Base-by-base conservation (phyloP, 495 filamentous ascomycete species). In the Aspergillus mulundensis region DNA sequence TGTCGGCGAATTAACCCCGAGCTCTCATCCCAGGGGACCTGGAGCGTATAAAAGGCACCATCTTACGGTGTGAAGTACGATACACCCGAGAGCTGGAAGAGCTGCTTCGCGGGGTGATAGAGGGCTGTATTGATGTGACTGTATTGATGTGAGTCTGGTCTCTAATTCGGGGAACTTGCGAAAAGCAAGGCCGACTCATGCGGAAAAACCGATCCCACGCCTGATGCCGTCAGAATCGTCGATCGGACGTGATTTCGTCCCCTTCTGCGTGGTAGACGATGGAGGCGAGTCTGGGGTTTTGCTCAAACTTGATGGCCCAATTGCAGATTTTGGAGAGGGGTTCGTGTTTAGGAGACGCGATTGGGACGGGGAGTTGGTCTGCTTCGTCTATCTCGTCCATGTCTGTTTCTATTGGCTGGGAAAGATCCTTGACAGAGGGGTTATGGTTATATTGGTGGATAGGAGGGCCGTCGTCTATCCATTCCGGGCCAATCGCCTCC, bases 11-110 rank as follows among this genome's bases (percentile, higher is more conserved):
- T 12, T 18, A 54, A 39, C n/a, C 28, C 39, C 8, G 52, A 46
- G n/a, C 47, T 25, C 32, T 54, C 32, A 47, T 54, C 28, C 52
- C 52, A 54, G 25, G 52, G 52, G 6, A 20, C 52, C 30, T 54
- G 52, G 30, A 25, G 52, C 15, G 52, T 54, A 19, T 39, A 10
- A 21, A 38, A 46, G 42, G 5, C 14, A n/a, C 16, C 3, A 12
- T 54, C 52, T 0, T 40, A 19, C 2, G 7, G 0, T 25, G 3
- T 16, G 10, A 46, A 46, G 28, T 15, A 47, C 30, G 42, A 36
- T 38, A 54, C 38, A 20, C 52, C 52, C 1, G 52, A 54, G 4
- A 54, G 42, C 16, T 21, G 52, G 47, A 41, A 54, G 19, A 46
- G 21, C 19, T 7, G 30, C 16, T 54, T 54, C 18, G 14, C 7